phyloP scores from a whole-genome alignment of 2,329 filamentous ascomycete species.

The Ophiostoma sp. region DNA sequence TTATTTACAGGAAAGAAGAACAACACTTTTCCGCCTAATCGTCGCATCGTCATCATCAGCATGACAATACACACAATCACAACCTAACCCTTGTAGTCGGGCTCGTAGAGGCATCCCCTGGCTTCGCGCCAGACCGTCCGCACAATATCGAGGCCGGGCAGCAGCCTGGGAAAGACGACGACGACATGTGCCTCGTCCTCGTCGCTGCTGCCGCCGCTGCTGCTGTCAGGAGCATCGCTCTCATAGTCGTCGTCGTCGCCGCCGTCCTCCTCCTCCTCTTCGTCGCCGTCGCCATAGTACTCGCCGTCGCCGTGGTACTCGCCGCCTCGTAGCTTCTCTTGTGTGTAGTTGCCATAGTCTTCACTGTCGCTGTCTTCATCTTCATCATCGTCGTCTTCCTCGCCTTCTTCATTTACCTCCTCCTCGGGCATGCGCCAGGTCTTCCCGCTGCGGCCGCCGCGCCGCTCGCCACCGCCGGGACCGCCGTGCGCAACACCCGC shows the following conservation, averaged over 20 bases:
- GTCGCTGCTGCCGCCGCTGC: conserved; percentile 18
- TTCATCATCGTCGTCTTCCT: not conserved
- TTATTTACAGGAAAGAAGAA: not conserved
- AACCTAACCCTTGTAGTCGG: conserved; percentile 5
- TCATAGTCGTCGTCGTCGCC: conserved; percentile 1
- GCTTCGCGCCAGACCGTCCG: conserved; percentile 88
- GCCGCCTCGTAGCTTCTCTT: not conserved
- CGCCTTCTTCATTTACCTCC: not conserved
- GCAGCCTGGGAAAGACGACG: conserved; percentile 82
- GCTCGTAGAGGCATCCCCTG: conserved; percentile 73
- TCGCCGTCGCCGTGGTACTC: conserved; percentile 1
- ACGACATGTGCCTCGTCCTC: conserved; percentile 83
- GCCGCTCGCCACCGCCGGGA: conserved; percentile 11
- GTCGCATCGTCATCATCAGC: not conserved
- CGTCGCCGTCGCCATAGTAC: not conserved
- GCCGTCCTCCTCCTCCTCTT: conserved; percentile 4
- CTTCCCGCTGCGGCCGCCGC: not conserved
- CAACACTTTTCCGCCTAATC: not conserved
- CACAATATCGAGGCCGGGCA: conserved; percentile 69
- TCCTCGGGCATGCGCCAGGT: not conserved
- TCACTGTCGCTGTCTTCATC: not conserved
- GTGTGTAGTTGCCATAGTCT: not conserved
- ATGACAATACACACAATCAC: not conserved
- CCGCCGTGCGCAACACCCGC: not conserved
- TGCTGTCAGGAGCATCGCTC: not conserved